Conservation (phyloP, 345 rosid species). For the Limnanthes douglasii region DNA sequence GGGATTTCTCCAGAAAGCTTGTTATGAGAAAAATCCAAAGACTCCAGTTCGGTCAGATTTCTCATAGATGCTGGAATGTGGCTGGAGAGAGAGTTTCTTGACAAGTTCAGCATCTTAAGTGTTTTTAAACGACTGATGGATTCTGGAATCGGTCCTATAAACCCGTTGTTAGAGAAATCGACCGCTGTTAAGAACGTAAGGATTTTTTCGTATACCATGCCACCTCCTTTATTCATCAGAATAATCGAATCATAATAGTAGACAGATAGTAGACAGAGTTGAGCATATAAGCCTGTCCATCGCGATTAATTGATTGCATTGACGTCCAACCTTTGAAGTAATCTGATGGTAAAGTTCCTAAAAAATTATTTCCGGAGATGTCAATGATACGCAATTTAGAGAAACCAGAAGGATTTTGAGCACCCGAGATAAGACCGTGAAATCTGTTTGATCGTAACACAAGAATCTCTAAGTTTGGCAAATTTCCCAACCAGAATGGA, state of each 20-base stretch:
- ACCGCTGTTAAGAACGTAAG: neutral
- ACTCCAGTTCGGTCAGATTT: neutral
- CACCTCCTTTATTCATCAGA: neutral
- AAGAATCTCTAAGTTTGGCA: conserved; percentile 14
- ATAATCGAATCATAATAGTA: no score
- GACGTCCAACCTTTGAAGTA: no score
- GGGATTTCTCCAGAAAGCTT: no score
- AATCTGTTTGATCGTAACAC: conserved; percentile 19
- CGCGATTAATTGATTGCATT: no score
- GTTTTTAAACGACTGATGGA: neutral
- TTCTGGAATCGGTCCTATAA: neutral
- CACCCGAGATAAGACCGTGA: no score
- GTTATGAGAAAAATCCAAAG: no score
- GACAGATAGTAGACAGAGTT: neutral
- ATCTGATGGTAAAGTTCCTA: neutral
- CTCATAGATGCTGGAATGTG: neutral
- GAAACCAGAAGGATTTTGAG: neutral
- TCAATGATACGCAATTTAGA: no score
- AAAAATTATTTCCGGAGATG: conserved; percentile 15
- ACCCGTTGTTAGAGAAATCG: neutral
- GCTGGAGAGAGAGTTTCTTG: neutral
- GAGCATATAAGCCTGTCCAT: no score
- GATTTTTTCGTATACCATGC: neutral
- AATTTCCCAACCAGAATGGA: conserved; percentile 17
- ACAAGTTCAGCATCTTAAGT: neutral